Base-by-base conservation (phyloP, 495 filamentous ascomycete species). In the Usnea hakonensis region DNA sequence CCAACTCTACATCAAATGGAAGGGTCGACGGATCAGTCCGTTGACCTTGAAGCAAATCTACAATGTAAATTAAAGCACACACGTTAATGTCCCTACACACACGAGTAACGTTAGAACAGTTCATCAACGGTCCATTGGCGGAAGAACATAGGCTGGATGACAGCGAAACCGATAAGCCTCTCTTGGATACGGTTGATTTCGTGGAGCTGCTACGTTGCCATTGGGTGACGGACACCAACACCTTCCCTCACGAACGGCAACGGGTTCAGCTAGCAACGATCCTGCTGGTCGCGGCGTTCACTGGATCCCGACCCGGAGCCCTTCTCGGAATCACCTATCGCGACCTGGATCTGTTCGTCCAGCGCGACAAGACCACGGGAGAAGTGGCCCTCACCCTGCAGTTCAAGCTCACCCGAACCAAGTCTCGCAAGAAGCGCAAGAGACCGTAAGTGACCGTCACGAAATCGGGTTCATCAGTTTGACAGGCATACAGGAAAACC, bases 1-100 rank as follows among this genome's bases (percentile, higher is more conserved):
- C 7, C 33, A 64, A 57, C n/a, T 64, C 14, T 64, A 59, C 41
- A 64, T 60, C n/a, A 60, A 54, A 36, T 55, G 11, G 19, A 55
- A 37, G 32, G 32, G 26, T 33, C 2, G 38, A 53, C 43, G 35
- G 32, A 64, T 64, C 5, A 53, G 26, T 64, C 30, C 13, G 0
- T 55, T 55, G 21, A 44, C 11, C 40, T 44, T 59, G 2, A 60
- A 60, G 17, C 9, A 52, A 35, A 53, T 60, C 33, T 60, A n/a
- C 9, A 37, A 60, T 35, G 9, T 59, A 59, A 44, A 21, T 44
- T 6, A 30, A 6, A 30, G 30, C 9, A 2, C 5, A 59, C 21
- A 38, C 16, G 17, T 37, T 17, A 23, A 57, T 38, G 3, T 26
- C 5, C 4, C 32, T 38, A 38, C 19, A 57, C 14, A 38, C 36